phyloP scores from a whole-genome alignment of 148 eudicot genomes.

The Heliamphora exappendiculata region DNA sequence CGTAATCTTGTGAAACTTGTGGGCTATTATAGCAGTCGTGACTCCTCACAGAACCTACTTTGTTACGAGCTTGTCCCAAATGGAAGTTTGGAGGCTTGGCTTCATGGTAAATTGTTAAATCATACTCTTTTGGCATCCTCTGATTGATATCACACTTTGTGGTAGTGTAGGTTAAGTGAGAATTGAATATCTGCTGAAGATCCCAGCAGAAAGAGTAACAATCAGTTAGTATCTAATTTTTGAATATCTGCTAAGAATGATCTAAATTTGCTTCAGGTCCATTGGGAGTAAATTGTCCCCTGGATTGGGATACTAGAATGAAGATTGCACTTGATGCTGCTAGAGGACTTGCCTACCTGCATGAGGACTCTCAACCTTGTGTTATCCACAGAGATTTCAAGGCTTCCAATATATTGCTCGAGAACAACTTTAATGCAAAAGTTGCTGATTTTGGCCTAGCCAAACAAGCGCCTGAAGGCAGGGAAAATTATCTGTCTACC shows the following conservation, averaged over 20 bases:
- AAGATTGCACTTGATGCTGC: conserved; percentile 98
- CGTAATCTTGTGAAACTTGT: conserved; percentile 95
- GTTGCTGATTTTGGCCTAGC: conserved; percentile 99
- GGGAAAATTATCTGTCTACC: conserved; percentile 70
- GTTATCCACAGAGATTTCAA: conserved; percentile 96
- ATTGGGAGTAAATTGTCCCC: conserved; percentile 75
- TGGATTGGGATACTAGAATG: conserved; percentile 95
- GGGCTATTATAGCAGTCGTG: conserved; percentile 81
- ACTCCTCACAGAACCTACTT: conserved; percentile 74
- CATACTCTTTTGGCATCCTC: not conserved
- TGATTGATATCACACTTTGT: not conserved
- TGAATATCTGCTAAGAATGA: not conserved
- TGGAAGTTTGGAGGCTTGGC: conserved; percentile 95
- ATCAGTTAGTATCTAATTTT: not conserved
- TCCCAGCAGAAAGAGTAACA: conserved; percentile 2
- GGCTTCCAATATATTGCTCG: conserved; percentile 88
- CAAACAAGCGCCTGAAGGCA: conserved; percentile 92
- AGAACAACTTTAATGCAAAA: conserved; percentile 80
- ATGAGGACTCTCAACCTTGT: conserved; percentile 94
- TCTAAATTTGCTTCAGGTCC: conserved; percentile 47
- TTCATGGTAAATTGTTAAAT: conserved; percentile 59
- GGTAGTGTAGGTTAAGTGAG: not conserved
- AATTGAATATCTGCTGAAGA: conserved; percentile 1
- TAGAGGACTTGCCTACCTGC: conserved; percentile 93
- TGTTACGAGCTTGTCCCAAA: conserved; percentile 97